phyloP scores from a whole-genome alignment of 495 filamentous ascomycete species.

The Hypoxylon lienhwacheense region DNA sequence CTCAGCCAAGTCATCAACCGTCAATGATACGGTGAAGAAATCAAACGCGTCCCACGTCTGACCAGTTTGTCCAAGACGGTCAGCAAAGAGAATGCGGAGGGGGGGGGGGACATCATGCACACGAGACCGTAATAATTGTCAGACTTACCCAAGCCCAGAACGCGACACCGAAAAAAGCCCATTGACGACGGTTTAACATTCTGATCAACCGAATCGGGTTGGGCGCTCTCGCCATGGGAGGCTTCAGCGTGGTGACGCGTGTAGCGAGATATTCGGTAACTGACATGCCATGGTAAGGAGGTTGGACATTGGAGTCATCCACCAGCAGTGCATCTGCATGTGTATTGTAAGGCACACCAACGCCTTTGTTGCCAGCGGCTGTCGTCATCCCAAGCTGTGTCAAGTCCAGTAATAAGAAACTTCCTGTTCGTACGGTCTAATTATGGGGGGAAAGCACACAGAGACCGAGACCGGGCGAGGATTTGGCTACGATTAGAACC shows the following conservation, averaged over 20 bases:
- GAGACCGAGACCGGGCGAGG: constrained; percentile 12
- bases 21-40: constrained; percentile 87
- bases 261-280: constrained; percentile 65
- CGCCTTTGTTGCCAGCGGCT: constrained; percentile 10
- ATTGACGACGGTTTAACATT: constrained; percentile 74
- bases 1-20: constrained; percentile 66
- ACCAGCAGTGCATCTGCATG: neutral
- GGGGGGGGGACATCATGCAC: neutral
- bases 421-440: constrained; percentile 12
- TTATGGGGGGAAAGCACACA: constrained; percentile 4
- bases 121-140: neutral
- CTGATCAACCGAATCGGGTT: constrained; percentile 74
- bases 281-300: constrained; percentile 56
- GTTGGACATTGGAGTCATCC: constrained; percentile 32
- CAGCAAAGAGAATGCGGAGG: constrained; percentile 2
- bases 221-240: constrained; percentile 73
- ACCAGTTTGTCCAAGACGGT: neutral
- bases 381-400: constrained; percentile 23
- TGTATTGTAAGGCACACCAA: constrained; percentile 2
- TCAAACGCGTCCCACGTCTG: constrained; percentile 86
- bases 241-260: constrained; percentile 70
- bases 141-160: constrained; percentile 66
- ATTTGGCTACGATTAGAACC: constrained; percentile 25
- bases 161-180: constrained; percentile 79
- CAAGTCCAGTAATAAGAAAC: constrained; percentile 4